Conservation (phyloP, 169 alveolate species). For the Perkinsus chesapeaki region DNA sequence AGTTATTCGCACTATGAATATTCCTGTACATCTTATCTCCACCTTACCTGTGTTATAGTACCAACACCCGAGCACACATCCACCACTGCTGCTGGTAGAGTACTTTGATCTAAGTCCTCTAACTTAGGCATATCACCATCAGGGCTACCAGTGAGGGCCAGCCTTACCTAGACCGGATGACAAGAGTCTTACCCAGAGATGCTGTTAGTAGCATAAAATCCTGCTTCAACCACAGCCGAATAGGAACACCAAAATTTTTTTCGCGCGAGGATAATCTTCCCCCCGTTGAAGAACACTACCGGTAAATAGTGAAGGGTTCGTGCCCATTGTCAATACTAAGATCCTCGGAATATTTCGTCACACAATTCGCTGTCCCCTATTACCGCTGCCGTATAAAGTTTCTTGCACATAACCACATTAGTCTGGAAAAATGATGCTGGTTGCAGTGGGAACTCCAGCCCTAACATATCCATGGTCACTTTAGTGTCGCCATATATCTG, state of each 20-base stretch:
- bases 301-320: too few relatives aligned
- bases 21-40: too few relatives aligned
- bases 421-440: background rate
- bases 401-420: background rate
- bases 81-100: background rate
- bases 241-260: too few relatives aligned
- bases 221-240: too few relatives aligned
- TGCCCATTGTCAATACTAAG: too few relatives aligned
- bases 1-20: too few relatives aligned
- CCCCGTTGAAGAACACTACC: too few relatives aligned
- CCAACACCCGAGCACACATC: background rate
- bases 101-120: background rate
- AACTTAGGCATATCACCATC: background rate
- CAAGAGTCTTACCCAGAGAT: too few relatives aligned
- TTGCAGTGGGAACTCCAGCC: background rate
- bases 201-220: too few relatives aligned
- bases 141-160: background rate
- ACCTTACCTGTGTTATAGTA: background rate
- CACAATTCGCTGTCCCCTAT: too few relatives aligned
- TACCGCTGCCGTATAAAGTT: background rate
- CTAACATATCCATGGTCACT: background rate
- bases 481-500: background rate
- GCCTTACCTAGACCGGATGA: background rate
- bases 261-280: too few relatives aligned
- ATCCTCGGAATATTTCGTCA: too few relatives aligned